phyloP scores from a whole-genome alignment of 495 filamentous ascomycete genomes.

The Annulohypoxylon bovei region DNA sequence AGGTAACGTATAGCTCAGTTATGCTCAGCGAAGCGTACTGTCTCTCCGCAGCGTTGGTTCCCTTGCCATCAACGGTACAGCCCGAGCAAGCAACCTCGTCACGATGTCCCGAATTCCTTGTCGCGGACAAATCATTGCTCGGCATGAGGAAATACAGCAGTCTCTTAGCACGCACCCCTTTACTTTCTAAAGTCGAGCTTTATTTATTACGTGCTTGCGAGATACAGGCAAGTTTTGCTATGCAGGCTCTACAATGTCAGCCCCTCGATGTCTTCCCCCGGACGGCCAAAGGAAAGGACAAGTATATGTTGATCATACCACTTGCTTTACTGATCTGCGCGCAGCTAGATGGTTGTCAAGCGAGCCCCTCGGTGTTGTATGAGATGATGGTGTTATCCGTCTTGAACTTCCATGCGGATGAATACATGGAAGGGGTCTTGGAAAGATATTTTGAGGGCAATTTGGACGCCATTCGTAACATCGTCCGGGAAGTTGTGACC shows the following conservation, averaged over 20 bases:
- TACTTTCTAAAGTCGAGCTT: conserved; percentile 19
- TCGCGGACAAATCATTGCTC: too few species aligned
- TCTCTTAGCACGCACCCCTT: conserved; percentile 21
- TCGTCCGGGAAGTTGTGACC: not conserved
- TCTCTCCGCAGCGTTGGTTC: conserved; percentile 41
- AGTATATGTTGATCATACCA: conserved; percentile 54
- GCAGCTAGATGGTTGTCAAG: not conserved
- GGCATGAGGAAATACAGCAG: not conserved
- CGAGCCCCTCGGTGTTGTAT: conserved; percentile 28
- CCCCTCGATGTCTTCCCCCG: conserved; percentile 43
- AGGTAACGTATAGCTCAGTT: conserved; percentile 50
- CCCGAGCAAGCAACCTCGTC: conserved; percentile 7
- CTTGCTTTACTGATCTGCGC: conserved; percentile 45
- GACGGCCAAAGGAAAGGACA: conserved; percentile 36
- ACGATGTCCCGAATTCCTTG: too few species aligned
- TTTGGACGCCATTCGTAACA: not conserved
- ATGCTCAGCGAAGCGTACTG: conserved; percentile 48
- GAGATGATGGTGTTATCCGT: conserved; percentile 57
- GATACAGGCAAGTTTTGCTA: conserved; percentile 38
- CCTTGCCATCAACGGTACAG: not conserved
- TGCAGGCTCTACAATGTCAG: conserved; percentile 14
- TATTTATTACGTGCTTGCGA: conserved; percentile 35
- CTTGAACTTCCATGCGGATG: conserved; percentile 53
- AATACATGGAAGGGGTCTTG: conserved; percentile 50
- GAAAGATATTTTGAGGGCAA: not conserved